These are phyloP conservation scores for Alternaria rosae DNA, from an alignment of 2,329 filamentous ascomycete species.

Conservation along the genomic window DNA sequence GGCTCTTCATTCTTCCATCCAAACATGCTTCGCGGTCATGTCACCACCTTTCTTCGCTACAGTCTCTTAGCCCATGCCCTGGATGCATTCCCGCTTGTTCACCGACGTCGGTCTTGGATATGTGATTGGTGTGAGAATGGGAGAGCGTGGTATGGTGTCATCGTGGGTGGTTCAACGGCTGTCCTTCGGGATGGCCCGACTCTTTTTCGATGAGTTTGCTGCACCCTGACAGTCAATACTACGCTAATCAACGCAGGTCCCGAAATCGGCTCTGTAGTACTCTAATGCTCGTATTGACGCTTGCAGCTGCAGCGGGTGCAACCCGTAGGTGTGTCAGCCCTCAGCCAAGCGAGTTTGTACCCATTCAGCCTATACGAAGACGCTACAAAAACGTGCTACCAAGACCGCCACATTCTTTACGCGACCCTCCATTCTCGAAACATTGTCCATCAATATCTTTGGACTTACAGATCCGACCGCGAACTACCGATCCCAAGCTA, in stretches of 20 bases:
- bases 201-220: conserved; percentile 53
- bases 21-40: conserved; percentile 19
- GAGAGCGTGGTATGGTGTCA: conserved; percentile 23
- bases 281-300: conserved; percentile 11
- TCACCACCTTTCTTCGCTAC: conserved; percentile 15
- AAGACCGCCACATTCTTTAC: neutral
- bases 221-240: conserved; percentile 22
- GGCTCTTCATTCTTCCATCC: conserved; percentile 12
- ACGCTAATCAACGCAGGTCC: conserved; percentile 29
- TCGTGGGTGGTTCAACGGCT: conserved; percentile 26
- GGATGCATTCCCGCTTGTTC: conserved; percentile 13
- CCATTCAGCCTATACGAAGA: conserved; percentile 20
- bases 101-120: conserved; percentile 10
- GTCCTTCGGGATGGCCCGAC: conserved; percentile 37
- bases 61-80: conserved; percentile 30
- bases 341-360: conserved; percentile 16
- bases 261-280: neutral
- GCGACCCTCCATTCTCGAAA: neutral
- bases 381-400: conserved; percentile 5
- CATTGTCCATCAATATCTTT: neutral
- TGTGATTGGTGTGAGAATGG: conserved; percentile 24
- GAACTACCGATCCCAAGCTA: neutral
- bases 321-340: conserved; percentile 3
- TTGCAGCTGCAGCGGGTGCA: conserved; percentile 4
- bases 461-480: neutral